phyloP scores from a whole-genome alignment of 148 eudicot genomes.

The Polygonum aviculare region DNA sequence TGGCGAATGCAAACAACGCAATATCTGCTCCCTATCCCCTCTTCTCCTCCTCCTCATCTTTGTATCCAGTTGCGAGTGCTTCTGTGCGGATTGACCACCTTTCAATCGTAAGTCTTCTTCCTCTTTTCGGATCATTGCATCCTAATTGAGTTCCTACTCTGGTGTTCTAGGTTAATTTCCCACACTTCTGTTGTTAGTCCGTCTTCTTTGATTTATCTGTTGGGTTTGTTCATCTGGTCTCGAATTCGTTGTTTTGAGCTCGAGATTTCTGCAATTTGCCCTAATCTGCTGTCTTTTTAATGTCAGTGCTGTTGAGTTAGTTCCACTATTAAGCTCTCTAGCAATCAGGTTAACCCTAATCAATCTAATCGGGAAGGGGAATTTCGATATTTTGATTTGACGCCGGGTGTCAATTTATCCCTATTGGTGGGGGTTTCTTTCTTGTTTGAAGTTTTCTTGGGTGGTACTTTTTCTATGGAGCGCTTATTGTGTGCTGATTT shows the following conservation, averaged over 20 bases:
- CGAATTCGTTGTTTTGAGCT: neutral
- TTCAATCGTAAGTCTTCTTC: neutral
- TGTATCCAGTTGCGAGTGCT: neutral
- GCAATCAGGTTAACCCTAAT: neutral
- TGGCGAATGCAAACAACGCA: conserved; percentile 3
- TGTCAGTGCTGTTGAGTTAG: neutral
- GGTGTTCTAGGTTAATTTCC: neutral
- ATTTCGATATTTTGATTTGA: neutral
- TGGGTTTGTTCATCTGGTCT: neutral
- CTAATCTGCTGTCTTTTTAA: neutral
- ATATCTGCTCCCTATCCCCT: neutral
- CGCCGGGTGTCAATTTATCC: too few species aligned
- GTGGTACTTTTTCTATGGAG: too few species aligned
- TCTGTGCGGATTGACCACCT: neutral
- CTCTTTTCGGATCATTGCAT: neutral
- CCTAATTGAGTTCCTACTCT: neutral
- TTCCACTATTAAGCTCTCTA: neutral
- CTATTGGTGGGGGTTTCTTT: neutral
- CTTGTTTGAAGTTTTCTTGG: neutral
- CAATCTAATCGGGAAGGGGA: neutral
- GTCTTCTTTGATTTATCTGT: neutral
- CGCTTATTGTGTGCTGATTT: neutral
- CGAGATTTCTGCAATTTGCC: neutral
- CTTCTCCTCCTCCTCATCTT: neutral
- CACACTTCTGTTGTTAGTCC: neutral